Percentiles rank a stretch among this genome's conserved stretches.
phyloP scores from a whole-genome alignment of 2,329 filamentous ascomycete genomes.

The Zalaria sp. region DNA sequence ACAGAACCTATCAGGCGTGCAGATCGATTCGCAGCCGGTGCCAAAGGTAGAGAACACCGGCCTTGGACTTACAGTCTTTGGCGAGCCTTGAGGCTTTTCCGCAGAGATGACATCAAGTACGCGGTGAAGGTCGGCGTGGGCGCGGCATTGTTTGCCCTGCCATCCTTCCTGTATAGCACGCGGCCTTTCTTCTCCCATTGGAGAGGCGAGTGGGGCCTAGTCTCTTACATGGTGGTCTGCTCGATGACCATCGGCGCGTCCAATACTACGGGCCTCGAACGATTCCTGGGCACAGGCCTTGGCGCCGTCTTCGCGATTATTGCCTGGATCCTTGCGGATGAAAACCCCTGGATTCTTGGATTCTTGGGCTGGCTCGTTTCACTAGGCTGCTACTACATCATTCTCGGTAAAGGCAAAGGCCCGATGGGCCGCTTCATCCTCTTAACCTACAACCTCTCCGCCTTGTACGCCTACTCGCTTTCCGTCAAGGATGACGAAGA shows the following conservation, averaged over 20 bases:
- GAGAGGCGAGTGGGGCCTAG: constrained; percentile 90
- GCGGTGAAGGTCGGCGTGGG: constrained; percentile 89
- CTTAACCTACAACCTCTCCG: constrained; percentile 89
- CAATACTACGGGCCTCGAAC: constrained; percentile 79
- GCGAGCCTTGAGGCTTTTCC: constrained; percentile 40
- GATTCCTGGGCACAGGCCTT: constrained; percentile 74
- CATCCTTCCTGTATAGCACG: constrained; percentile 69
- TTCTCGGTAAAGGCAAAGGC: constrained; percentile 68
- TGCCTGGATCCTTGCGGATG: constrained; percentile 63
- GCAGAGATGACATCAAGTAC: constrained; percentile 57
- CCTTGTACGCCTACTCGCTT: constrained; percentile 85
- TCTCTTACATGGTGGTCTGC: constrained; percentile 97
- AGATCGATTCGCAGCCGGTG: constrained; percentile 12
- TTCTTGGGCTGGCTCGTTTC: constrained; percentile 72
- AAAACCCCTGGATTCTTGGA: constrained; percentile 61
- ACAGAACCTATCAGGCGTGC: constrained; percentile 14
- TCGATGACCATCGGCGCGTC: constrained; percentile 95
- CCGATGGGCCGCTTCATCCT: constrained; percentile 89
- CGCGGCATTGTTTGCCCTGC: constrained; percentile 75
- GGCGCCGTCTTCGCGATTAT: constrained; percentile 63
- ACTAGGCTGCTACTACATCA: constrained; percentile 78
- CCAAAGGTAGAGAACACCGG: constrained; percentile 2
- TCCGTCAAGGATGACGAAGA: constrained; percentile 63
- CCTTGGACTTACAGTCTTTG: constrained; percentile 36
- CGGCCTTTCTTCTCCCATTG: constrained; percentile 71